Evolutionary conservation across 2,329 filamentous ascomycete species (phyloP).

Genomic region (Epichloe festucae): DNA sequence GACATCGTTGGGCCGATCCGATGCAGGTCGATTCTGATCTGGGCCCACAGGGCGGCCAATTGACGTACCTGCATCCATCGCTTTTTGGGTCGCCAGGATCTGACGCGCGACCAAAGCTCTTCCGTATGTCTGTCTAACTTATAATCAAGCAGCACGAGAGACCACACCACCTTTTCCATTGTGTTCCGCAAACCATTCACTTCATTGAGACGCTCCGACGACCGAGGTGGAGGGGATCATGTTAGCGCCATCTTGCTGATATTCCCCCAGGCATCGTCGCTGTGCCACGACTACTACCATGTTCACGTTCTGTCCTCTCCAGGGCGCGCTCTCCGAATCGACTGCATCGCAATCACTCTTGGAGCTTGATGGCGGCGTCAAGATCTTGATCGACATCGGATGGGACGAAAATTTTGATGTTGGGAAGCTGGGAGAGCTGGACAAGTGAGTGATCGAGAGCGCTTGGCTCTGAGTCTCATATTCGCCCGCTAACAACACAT

Average conservation of each 20-base stretch:
- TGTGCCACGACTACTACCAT: slow-evolving; percentile 38
- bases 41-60: background rate
- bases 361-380: slow-evolving; percentile 92
- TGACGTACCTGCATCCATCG: background rate
- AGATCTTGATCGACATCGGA: slow-evolving; percentile 85
- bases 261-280: background rate
- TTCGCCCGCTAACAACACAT: slow-evolving; percentile 10
- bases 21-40: background rate
- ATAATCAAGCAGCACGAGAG: background rate
- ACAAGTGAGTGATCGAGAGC: slow-evolving; percentile 51
- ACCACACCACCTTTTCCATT: background rate
- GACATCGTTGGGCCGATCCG: slow-evolving; percentile 5
- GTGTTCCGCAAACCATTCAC: background rate
- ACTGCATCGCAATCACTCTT: slow-evolving; percentile 87
- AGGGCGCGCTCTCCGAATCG: slow-evolving; percentile 80
- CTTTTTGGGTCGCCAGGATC: background rate
- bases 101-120: background rate
- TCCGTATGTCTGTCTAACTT: background rate
- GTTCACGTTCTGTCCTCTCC: slow-evolving; percentile 91
- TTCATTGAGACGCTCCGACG: background rate
- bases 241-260: background rate
- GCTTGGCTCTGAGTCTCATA: background rate
- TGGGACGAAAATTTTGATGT: slow-evolving; percentile 91
- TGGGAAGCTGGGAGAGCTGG: slow-evolving; percentile 70
- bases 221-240: background rate